Base-by-base conservation (phyloP, 2,329 filamentous ascomycete genomes). In the Apiospora aurea region DNA sequence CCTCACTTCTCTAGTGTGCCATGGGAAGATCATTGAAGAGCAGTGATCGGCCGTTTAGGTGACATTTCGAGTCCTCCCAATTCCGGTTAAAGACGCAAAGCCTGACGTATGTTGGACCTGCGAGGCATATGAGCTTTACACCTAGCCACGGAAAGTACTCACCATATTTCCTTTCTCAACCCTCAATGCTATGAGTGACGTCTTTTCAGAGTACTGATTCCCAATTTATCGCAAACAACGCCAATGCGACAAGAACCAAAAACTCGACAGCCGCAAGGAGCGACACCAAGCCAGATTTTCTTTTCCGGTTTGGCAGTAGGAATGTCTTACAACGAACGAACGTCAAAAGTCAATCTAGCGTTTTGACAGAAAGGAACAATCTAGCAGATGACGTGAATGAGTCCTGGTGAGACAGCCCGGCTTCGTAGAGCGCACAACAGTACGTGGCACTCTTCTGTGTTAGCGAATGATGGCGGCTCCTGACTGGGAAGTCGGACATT, bases 21-120 rank as follows among this genome's bases (percentile, higher is more conserved):
- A 41, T 41, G 57, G 57, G 34, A 64, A n/a, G 57, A 64, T 64
- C 57, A 64, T 41, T 64, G 34, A 38, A 64, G 57, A 64, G 7
- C 34, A 41, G 4, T 64, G 18, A 41, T 41, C 34, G 51, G 26
- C 24, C 29, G 14, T 2, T 18, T 34, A 13, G 11, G 8, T 41
- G 18, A 34, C 57, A 64, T n/a, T 18, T 38, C 29, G 57, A n/a
- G 34, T 21, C 34, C 18, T 21, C 34, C 18, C 13, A 34, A 14
- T 41, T 11, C 6, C 10, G 18, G 18, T 21, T 29, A n/a, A 41
- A 41, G 18, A 41, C 21, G 34, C 57, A 64, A 10, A 38, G 16
- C 3, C 18, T n/a, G 21, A 11, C 34, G 10, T 64, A n/a, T n/a
- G 7, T 64, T n/a, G 18, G 11, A 7, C 24, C 57, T 64, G 57